These are phyloP conservation scores for Botrytis fragariae DNA, from an alignment of 2,329 filamentous ascomycete species.

Conservation along the genomic window DNA sequence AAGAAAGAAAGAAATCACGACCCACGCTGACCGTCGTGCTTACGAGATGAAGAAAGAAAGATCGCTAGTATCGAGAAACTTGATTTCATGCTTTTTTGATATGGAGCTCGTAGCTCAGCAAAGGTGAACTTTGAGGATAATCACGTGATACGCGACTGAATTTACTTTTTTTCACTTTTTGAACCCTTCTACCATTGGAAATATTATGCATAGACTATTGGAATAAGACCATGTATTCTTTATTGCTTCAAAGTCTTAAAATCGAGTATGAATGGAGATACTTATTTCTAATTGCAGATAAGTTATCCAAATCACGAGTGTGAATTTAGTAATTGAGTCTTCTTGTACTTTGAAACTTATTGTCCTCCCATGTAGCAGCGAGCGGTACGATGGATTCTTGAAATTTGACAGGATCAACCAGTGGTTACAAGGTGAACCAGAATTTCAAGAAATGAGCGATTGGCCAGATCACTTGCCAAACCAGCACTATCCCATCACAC, in stretches of 20 bases:
- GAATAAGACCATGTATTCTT: background rate
- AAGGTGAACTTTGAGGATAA: background rate
- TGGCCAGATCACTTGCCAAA: background rate
- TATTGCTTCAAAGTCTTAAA: background rate
- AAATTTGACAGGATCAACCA: background rate
- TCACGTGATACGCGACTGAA: background rate
- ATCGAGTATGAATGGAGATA: background rate
- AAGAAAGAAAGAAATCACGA: background rate
- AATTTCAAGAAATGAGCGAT: background rate
- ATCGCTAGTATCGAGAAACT: background rate
- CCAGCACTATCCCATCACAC: background rate
- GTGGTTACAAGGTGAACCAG: conserved; percentile 6
- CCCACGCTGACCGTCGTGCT: background rate
- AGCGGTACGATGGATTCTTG: background rate
- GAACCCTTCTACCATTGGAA: background rate
- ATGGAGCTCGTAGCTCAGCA: background rate
- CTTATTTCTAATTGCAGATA: background rate
- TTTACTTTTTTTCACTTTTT: too few species aligned
- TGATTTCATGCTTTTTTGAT: background rate
- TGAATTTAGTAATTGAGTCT: background rate
- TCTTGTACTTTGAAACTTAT: background rate
- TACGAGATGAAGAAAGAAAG: background rate
- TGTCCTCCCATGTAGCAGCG: background rate
- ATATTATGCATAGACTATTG: background rate
- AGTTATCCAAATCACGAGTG: background rate